Percentiles rank a stretch among this genome's conserved stretches.
These are phyloP conservation scores for Salicornia ramosissima DNA, from an alignment of 148 eudicot species.

Conservation along the genomic window DNA sequence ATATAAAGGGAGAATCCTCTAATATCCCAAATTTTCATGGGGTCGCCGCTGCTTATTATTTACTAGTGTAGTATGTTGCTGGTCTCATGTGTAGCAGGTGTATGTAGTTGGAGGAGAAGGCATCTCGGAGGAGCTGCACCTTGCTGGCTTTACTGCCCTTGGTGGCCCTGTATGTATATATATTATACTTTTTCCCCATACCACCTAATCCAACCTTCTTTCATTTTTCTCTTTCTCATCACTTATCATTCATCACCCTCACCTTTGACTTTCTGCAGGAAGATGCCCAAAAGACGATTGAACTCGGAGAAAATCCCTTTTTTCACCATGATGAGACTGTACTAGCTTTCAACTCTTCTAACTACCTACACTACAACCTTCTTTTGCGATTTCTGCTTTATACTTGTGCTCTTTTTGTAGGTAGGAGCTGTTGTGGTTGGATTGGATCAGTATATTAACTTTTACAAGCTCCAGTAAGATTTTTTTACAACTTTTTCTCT, in stretches of 20 bases:
- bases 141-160: constrained; percentile 73
- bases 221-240: background rate
- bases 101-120: constrained; percentile 91
- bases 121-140: constrained; percentile 75
- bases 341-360: constrained; percentile 7
- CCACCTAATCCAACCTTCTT: background rate
- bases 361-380: background rate
- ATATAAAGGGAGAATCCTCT: no score
- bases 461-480: no score
- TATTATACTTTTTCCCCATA: background rate
- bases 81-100: constrained; percentile 53
- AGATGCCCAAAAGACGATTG: constrained; percentile 60
- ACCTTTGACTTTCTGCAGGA: constrained; percentile 36
- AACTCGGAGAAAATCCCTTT: constrained; percentile 43
- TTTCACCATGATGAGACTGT: constrained; percentile 83
- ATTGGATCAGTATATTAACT: constrained; percentile 71
- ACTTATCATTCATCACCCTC: no score
- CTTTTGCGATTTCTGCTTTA: background rate
- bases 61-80: no score
- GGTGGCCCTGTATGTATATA: constrained; percentile 82
- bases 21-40: no score
- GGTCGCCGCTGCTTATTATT: no score
- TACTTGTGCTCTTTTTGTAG: constrained; percentile 32
- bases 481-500: no score
- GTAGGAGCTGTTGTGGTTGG: constrained; percentile 99